These are phyloP conservation scores for Cyberlindnera petersonii DNA, from an alignment of 805 yeast species.

Conservation along the genomic window DNA sequence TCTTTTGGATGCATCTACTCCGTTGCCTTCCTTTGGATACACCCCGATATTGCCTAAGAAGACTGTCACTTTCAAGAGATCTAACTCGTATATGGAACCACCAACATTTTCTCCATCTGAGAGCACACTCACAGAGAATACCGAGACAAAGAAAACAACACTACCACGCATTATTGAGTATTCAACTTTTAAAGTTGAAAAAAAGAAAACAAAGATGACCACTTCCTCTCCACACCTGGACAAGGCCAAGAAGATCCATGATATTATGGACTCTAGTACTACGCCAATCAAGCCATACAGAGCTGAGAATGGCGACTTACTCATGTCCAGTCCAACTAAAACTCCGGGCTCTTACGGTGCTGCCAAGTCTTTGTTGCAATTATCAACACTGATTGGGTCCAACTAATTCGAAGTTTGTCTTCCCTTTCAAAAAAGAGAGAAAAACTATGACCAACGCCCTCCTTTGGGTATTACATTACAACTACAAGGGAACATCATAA, in stretches of 20 bases:
- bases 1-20: conserved; percentile 34
- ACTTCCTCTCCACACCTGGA: conserved; percentile 3
- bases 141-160: neutral
- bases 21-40: conserved; percentile 15
- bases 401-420: conserved; percentile 7
- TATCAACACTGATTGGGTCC: conserved; percentile 32
- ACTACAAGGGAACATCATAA: too few relatives aligned
- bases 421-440: too few relatives aligned
- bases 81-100: conserved; percentile 9
- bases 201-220: neutral
- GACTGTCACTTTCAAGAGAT: conserved; percentile 19
- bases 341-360: conserved; percentile 48
- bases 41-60: conserved; percentile 14
- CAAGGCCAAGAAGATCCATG: neutral
- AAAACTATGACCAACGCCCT: too few relatives aligned
- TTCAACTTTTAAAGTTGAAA: conserved; percentile 7
- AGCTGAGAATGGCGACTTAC: conserved; percentile 21
- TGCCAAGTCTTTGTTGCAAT: conserved; percentile 40
- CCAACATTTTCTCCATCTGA: neutral
- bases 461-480: too few relatives aligned
- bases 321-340: conserved; percentile 38
- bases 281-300: conserved; percentile 26
- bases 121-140: neutral
- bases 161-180: conserved; percentile 16
- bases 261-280: conserved; percentile 18